Percentiles rank a stretch among this genome's conserved stretches.
phyloP scores from a whole-genome alignment of 1,284 basidiomycete genomes.

The Papiliotrema flavescens region DNA sequence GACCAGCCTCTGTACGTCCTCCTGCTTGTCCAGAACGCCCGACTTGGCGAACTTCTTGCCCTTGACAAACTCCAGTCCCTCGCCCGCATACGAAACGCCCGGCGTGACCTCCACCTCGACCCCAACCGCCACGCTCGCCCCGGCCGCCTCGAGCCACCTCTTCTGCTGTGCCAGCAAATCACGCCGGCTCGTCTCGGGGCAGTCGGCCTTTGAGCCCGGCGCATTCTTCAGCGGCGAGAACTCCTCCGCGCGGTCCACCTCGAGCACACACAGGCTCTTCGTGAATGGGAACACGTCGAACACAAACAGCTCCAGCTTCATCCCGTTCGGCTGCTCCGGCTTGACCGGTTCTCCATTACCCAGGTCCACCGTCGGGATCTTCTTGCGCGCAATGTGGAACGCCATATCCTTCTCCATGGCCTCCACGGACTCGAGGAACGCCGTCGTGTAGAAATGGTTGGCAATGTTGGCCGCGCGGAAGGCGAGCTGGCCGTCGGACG shows the following conservation, averaged over 20 bases:
- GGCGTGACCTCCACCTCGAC: conserved; percentile 89
- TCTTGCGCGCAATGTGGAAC: conserved; percentile 97
- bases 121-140: conserved; percentile 60
- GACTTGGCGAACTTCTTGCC: conserved; percentile 69
- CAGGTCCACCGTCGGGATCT: conserved; percentile 81
- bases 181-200: conserved; percentile 80
- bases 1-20: conserved; percentile 10
- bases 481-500: conserved; percentile 68
- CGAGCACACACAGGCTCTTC: conserved; percentile 76
- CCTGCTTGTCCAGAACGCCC: conserved; percentile 31
- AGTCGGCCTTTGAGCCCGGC: conserved; percentile 88
- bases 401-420: conserved; percentile 84
- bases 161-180: conserved; percentile 89
- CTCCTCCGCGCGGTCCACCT: conserved; percentile 83
- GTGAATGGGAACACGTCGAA: conserved; percentile 99
- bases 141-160: conserved; percentile 75
- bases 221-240: conserved; percentile 98
- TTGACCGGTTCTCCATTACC: conserved; percentile 64
- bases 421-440: conserved; percentile 76
- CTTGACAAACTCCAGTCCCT: conserved; percentile 75
- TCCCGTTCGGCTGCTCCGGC: conserved; percentile 88
- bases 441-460: conserved; percentile 95
- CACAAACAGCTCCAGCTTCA: conserved; percentile 98
- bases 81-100: conserved; percentile 81
- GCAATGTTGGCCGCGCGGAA: conserved; percentile 97